Percentiles rank a stretch among this genome's conserved stretches.
Conservation (phyloP, 2,329 filamentous ascomycete species). For the Calonectria hawksworthii region DNA sequence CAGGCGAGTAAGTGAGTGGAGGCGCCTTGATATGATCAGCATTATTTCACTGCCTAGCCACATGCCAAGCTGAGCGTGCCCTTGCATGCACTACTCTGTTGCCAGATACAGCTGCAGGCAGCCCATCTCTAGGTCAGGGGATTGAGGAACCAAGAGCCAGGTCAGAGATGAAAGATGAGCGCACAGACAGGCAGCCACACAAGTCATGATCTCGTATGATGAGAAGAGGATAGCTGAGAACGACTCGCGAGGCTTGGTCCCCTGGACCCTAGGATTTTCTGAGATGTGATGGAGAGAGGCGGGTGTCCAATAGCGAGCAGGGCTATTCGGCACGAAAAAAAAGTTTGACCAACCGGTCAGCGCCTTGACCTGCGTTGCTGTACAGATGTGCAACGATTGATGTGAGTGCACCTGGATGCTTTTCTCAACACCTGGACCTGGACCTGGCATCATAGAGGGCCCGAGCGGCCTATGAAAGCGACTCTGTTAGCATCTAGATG, state of each 20-base stretch:
- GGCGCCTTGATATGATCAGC: neutral
- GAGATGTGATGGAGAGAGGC: conserved; percentile 7
- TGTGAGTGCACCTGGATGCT: neutral
- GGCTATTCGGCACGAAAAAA: neutral
- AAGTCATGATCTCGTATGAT: conserved; percentile 20
- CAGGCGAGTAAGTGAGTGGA: neutral
- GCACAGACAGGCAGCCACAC: neutral
- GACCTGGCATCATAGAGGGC: conserved; percentile 17
- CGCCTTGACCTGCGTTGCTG: neutral
- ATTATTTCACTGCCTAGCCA: neutral
- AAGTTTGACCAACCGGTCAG: neutral
- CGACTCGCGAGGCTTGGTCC: neutral
- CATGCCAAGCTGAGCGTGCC: neutral
- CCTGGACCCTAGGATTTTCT: neutral
- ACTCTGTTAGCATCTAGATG: conserved; percentile 17
- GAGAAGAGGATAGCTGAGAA: conserved; percentile 4
- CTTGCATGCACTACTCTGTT: conserved; percentile 18
- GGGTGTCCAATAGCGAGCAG: neutral
- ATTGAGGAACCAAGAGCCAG: conserved; percentile 18
- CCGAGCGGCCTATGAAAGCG: conserved; percentile 1
- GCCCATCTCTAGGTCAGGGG: conserved; percentile 6
- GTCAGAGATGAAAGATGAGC: conserved; percentile 4
- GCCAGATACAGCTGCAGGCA: conserved; percentile 14
- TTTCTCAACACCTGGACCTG: neutral
- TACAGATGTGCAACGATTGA: neutral